These are phyloP conservation scores for Nakazawaea laoshanensis DNA, from an alignment of 805 yeast genomes.

Conservation along the genomic window DNA sequence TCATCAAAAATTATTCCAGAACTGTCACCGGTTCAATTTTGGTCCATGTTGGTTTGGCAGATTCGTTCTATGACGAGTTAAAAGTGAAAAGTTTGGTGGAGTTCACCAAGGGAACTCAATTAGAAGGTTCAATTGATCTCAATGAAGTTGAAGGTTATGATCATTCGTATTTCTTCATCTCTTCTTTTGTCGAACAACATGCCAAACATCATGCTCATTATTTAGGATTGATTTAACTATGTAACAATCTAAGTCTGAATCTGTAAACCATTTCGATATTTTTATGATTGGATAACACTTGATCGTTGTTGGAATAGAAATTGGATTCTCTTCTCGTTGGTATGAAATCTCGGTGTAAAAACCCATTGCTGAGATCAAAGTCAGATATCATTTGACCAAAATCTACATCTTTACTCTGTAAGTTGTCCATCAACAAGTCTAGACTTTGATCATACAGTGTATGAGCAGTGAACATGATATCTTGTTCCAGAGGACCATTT, in stretches of 20 bases:
- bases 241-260: slow-evolving; percentile 2
- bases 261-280: slow-evolving; percentile 6
- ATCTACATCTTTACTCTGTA: not conserved
- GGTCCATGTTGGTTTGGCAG: slow-evolving; percentile 77
- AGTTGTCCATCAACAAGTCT: not conserved
- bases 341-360: slow-evolving; percentile 1
- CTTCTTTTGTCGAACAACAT: slow-evolving; percentile 74
- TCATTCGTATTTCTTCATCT: slow-evolving; percentile 82
- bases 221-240: slow-evolving; percentile 17
- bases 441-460: not conserved
- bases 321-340: not conserved
- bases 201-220: slow-evolving; percentile 77
- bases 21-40: slow-evolving; percentile 42
- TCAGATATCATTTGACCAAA: not conserved
- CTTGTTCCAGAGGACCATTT: not conserved
- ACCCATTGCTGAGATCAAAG: not conserved
- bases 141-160: slow-evolving; percentile 76
- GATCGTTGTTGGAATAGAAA: too few relatives aligned
- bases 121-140: slow-evolving; percentile 52
- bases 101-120: slow-evolving; percentile 48
- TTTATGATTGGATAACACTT: too few relatives aligned
- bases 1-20: slow-evolving; percentile 45
- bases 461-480: not conserved
- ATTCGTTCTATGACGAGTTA: slow-evolving; percentile 69
- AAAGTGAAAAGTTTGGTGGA: slow-evolving; percentile 65